Conservation (phyloP, 2,329 filamentous ascomycete species). For the Scedosporium boydii region DNA sequence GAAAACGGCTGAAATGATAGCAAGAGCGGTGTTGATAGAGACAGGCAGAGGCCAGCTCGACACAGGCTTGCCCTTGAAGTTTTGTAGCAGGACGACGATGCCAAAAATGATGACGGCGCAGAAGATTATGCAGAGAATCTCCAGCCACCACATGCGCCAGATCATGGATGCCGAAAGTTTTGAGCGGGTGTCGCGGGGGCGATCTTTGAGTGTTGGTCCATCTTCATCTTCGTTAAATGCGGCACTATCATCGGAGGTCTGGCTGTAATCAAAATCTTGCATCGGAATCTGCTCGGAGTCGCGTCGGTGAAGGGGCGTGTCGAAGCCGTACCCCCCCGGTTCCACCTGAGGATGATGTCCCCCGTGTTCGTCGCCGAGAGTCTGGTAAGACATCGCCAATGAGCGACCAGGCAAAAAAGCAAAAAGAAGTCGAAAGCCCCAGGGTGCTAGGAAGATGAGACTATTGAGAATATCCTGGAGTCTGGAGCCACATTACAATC, state of each 20-base stretch:
- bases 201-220: not conserved
- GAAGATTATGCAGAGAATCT: not conserved
- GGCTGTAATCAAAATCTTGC: too few species aligned
- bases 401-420: too few species aligned
- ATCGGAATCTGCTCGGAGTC: not conserved
- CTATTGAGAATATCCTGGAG: too few species aligned
- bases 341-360: not conserved
- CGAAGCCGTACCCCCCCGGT: not conserved
- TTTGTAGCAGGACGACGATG: not conserved
- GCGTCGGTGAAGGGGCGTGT: not conserved
- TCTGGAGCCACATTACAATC: too few species aligned
- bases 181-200: not conserved
- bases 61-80: not conserved
- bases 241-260: not conserved
- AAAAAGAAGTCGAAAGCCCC: too few species aligned
- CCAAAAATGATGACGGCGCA: not conserved
- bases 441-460: too few species aligned
- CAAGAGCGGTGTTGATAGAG: not conserved
- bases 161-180: not conserved
- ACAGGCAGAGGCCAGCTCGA: not conserved
- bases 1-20: not conserved
- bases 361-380: not conserved
- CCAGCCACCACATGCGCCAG: not conserved
- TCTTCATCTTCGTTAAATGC: not conserved
- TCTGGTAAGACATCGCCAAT: not conserved